Conservation (phyloP, 768 basidiomycete genomes). For the Suillus occidentalis region DNA sequence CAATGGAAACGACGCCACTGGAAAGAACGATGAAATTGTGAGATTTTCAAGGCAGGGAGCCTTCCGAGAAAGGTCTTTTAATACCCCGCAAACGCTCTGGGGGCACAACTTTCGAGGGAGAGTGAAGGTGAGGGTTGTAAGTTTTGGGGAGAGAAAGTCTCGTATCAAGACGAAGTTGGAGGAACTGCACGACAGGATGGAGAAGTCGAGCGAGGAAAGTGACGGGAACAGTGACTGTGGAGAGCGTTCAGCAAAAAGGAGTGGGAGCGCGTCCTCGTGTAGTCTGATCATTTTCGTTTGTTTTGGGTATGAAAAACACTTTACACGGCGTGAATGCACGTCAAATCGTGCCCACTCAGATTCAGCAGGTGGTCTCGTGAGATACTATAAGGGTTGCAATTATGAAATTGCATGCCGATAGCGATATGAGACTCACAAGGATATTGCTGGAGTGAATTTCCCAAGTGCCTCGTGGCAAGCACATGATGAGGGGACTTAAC, state of each 20-base stretch:
- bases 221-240: constrained; percentile 25
- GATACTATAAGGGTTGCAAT: constrained; percentile 12
- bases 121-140: constrained; percentile 24
- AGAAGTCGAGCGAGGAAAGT: constrained; percentile 27
- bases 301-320: constrained; percentile 24
- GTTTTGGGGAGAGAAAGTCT: constrained; percentile 19
- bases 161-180: constrained; percentile 21
- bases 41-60: constrained; percentile 18
- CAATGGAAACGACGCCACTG: constrained; percentile 15
- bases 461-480: constrained; percentile 27
- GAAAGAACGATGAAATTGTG: constrained; percentile 23
- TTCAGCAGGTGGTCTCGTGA: constrained; percentile 20
- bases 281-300: constrained; percentile 21
- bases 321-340: constrained; percentile 27
- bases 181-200: constrained; percentile 24
- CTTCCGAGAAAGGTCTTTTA: constrained; percentile 24
- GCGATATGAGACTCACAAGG: constrained; percentile 20
- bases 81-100: constrained; percentile 21
- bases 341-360: constrained; percentile 24
- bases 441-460: constrained; percentile 17
- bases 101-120: constrained; percentile 22
- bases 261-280: constrained; percentile 24
- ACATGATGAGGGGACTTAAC: constrained; percentile 29
- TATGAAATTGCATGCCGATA: neutral
- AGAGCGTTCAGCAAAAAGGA: constrained; percentile 21